Evolutionary conservation across 106 monocot species (phyloP).

Genomic region (Ottelia alismoides): DNA sequence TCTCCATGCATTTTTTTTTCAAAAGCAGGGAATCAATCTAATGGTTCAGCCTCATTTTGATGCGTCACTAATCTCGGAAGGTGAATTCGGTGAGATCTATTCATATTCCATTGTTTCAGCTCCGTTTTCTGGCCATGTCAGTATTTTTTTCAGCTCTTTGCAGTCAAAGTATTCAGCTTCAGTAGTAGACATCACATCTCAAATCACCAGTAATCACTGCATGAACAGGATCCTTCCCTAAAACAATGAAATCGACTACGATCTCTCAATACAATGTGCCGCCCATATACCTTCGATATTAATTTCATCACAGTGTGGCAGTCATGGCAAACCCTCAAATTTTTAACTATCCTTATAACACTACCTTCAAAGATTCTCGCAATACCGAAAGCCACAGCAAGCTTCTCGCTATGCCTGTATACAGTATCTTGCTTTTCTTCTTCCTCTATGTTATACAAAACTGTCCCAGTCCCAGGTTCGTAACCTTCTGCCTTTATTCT

Average conservation of each 20-base stretch:
- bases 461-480: slow-evolving; percentile 18
- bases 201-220: slow-evolving; percentile 58
- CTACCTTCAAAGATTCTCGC: slow-evolving; percentile 14
- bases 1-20: too few relatives aligned
- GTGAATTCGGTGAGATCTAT: too few relatives aligned
- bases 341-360: slow-evolving; percentile 47
- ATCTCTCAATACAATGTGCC: slow-evolving; percentile 53
- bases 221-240: slow-evolving; percentile 39
- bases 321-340: slow-evolving; percentile 39
- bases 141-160: too few relatives aligned
- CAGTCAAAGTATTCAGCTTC: too few relatives aligned
- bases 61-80: too few relatives aligned
- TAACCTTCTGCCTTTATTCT: slow-evolving; percentile 33
- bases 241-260: slow-evolving; percentile 47
- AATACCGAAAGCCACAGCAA: slow-evolving; percentile 53
- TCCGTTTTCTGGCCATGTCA: too few relatives aligned
- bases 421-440: slow-evolving; percentile 41
- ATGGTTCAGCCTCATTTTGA: too few relatives aligned
- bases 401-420: slow-evolving; percentile 48
- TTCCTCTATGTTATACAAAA: slow-evolving; percentile 48
- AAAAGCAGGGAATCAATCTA: too few relatives aligned
- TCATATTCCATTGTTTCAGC: too few relatives aligned
- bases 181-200: too few relatives aligned
- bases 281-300: slow-evolving; percentile 34
- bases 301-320: slow-evolving; percentile 57